Conservation (phyloP, 73 alveolate genomes). For the Vitrella brassicaformis region DNA sequence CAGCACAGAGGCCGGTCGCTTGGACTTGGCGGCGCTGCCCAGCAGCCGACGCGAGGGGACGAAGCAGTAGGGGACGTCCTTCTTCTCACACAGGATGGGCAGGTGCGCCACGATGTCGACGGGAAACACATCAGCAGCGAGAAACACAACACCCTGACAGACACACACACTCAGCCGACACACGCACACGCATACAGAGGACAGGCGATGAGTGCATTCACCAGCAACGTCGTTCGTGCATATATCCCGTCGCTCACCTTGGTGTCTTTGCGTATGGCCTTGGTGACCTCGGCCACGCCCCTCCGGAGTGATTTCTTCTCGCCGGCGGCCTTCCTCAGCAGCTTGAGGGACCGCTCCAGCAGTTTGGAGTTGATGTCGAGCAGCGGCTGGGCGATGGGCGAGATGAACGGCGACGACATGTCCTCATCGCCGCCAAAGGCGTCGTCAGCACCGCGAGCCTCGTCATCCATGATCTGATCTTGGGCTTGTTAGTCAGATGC, state of each 20-base stretch:
- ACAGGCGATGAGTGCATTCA: too few species aligned
- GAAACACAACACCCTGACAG: slow-evolving; percentile 33
- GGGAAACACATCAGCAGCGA: slow-evolving; percentile 68
- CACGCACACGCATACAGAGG: too few species aligned
- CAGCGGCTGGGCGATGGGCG: slow-evolving; percentile 57
- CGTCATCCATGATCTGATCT: too few species aligned
- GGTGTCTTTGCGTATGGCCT: slow-evolving; percentile 48
- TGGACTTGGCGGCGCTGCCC: slow-evolving; percentile 7
- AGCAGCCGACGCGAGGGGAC: slow-evolving; percentile 60
- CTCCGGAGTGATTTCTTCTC: slow-evolving; percentile 37
- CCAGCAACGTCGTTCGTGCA: too few species aligned
- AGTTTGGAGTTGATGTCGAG: slow-evolving; percentile 51
- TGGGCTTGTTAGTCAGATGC: too few species aligned
- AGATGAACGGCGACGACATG: too few species aligned
- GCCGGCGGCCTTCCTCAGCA: slow-evolving; percentile 44
- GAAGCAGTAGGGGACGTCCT: slow-evolving; percentile 55
- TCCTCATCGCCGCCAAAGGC: too few species aligned
- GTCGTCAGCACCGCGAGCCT: too few species aligned
- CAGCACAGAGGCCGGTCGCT: background rate
- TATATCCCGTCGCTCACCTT: too few species aligned
- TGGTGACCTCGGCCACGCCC: slow-evolving; percentile 58
- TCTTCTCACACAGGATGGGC: slow-evolving; percentile 64
- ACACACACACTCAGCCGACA: too few species aligned
- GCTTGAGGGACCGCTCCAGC: slow-evolving; percentile 43
- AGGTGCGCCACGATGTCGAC: slow-evolving; percentile 60